Percentiles rank a stretch among this genome's conserved stretches.
These are phyloP conservation scores for Trichosporon faecale DNA, from an alignment of 1,284 basidiomycete genomes.

Conservation along the genomic window DNA sequence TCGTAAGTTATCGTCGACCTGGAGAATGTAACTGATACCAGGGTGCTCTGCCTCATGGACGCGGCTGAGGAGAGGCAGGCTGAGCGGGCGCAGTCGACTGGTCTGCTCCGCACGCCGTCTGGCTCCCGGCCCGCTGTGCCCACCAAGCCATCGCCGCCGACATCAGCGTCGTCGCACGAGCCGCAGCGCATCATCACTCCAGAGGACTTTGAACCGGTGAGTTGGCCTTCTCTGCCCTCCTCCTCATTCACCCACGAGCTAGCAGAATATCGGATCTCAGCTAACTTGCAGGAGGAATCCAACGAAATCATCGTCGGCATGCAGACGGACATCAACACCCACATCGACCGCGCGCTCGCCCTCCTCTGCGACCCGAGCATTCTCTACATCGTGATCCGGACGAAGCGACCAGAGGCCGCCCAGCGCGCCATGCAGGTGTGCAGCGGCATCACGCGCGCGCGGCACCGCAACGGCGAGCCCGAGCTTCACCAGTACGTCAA, in stretches of 20 bases:
- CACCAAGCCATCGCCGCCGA: neutral
- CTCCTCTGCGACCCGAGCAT: slow-evolving; percentile 39
- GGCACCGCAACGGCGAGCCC: slow-evolving; percentile 43
- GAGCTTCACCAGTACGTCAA: slow-evolving; percentile 50
- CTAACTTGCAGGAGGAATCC: slow-evolving; percentile 35
- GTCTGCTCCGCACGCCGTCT: neutral
- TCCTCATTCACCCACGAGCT: neutral
- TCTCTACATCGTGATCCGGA: slow-evolving; percentile 47
- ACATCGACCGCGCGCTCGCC: slow-evolving; percentile 37
- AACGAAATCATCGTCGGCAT: slow-evolving; percentile 49
- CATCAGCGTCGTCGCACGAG: neutral
- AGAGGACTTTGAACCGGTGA: slow-evolving; percentile 39
- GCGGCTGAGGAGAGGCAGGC: slow-evolving; percentile 27
- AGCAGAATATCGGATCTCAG: neutral
- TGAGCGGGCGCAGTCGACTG: neutral
- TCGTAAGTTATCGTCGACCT: slow-evolving; percentile 26
- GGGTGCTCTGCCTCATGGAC: slow-evolving; percentile 32
- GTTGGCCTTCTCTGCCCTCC: too few relatives aligned
- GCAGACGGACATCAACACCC: slow-evolving; percentile 34
- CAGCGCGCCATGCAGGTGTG: slow-evolving; percentile 46
- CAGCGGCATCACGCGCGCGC: slow-evolving; percentile 39
- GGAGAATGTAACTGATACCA: neutral
- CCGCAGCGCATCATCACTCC: neutral
- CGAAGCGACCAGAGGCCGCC: slow-evolving; percentile 34
- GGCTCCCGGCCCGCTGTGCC: neutral